These are phyloP conservation scores for Serendipita sp. DNA, from an alignment of 768 basidiomycete genomes.

Conservation along the genomic window DNA sequence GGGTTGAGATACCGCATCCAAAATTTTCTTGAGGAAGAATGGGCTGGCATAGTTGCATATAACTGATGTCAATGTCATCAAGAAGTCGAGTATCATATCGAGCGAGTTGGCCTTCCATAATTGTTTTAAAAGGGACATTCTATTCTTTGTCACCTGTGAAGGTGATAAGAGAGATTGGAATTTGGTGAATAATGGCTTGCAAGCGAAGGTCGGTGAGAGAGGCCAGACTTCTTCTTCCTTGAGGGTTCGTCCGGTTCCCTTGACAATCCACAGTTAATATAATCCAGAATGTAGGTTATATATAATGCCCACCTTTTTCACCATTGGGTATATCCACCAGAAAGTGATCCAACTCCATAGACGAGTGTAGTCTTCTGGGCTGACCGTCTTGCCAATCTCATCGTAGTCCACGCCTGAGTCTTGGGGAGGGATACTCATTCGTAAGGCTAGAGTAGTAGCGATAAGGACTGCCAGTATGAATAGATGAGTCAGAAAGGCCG, in stretches of 20 bases:
- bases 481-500: not conserved
- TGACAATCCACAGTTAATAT: not conserved
- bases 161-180: constrained; percentile 2
- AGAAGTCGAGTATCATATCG: constrained; percentile 16
- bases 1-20: constrained; percentile 9
- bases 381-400: constrained; percentile 6
- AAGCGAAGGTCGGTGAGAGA: constrained; percentile 9
- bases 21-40: constrained; percentile 21
- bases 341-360: constrained; percentile 11
- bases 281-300: not conserved
- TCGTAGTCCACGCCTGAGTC: not conserved
- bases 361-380: constrained; percentile 12
- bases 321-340: constrained; percentile 11
- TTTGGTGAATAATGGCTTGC: constrained; percentile 9
- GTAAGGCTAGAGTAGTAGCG: not conserved
- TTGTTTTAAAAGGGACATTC: constrained; percentile 5
- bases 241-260: constrained; percentile 2
- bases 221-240: constrained; percentile 13
- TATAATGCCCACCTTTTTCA: constrained; percentile 4
- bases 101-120: constrained; percentile 11
- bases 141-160: not conserved
- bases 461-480: not conserved
- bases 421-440: not conserved
- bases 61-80: constrained; percentile 18
- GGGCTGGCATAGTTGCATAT: constrained; percentile 22